Base-by-base conservation (phyloP, 129 eudicot species). In the Erigeron canadensis region DNA sequence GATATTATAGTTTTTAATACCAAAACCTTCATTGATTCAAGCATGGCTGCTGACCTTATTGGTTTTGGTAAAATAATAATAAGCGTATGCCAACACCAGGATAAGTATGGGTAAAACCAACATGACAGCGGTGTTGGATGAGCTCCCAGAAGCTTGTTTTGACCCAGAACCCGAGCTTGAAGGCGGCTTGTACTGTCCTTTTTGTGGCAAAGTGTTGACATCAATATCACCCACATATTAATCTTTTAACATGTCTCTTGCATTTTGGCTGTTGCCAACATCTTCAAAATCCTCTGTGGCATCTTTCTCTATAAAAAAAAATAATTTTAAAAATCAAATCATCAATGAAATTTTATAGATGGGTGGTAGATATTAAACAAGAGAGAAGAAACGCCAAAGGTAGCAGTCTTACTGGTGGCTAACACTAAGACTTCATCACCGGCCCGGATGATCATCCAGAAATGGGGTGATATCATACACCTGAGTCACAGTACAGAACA, bases 61-160 rank as follows among this genome's bases (percentile, higher is more conserved):
- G 34, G 34, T 28, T 28, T 28, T 28, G 37, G 78, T 67, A 73
- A 57, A 82, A 51, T 75, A 62, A 41, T 80, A 82, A 46, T 76
- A 72, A 50, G 70, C 82, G 65, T 75, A 81, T 7, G 96, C 91
- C 47, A 88, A 73, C 37, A 71, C 89, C 71, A 88, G 16, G 8
- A 88, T 79, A 69, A 88, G 50, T 5, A 88, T 10, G 41, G 96
- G 87, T 12, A 86, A 45, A 60, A 84, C 22, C 18, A 81, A 81
- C 46, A 72, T 85, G 21, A 55, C 7, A 22, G 84, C 41, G 13
- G 75, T 28, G 70, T 81, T 84, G 5, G 75, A 63, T 16, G 83
- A 75, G 42, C 57, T 55, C 19, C 80, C 86, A 11, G 86, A 65
- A 45, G 28, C 57, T 67, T 74, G 67, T 54, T 43, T 59, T 16